Base-by-base conservation (phyloP, 1,139 yeast genomes). In the Pichia sp. region DNA sequence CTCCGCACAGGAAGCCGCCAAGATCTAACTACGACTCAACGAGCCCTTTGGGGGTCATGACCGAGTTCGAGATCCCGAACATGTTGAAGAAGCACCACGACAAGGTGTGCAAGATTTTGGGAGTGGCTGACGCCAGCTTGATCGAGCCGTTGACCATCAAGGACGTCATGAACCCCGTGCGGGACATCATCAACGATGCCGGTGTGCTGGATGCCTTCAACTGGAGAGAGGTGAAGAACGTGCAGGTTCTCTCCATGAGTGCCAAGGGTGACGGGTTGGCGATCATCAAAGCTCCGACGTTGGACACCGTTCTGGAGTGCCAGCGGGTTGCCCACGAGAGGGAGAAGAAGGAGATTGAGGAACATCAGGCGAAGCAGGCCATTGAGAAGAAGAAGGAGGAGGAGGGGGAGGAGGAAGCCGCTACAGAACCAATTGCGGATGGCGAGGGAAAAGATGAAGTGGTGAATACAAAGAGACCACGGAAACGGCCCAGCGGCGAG, bases 261-360 rank as follows among this genome's bases (percentile, higher is more conserved):
- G 85, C 96, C 1, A 86, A 82, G 58, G 98, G 98, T 51, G 93
- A 86, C 60, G 91, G 93, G 2, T 61, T 87, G 34, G 89, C 84
- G 0, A 56, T 86, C 6, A 74, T 85, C 34, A 69, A 74, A 7
- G 83, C 83, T 62, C 90, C 90, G 1, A 49, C 42, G 12, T 31
- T 30, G 30, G 59, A 55, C 46, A 47, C 40, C 4, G 39, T 56
- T 45, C 26, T 53, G 12, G 28, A 51, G 47, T 46, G 46, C 28
- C 59, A 56, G 48, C 45, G 48, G n/a, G 44, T 21, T 6, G 52
- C 53, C 13, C 44, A 55, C 34, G 55, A 55, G 30, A 40, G 47
- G 12, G 58, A 56, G 31, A 46, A 41, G 34, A 42, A 49, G 16
- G 48, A 44, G 23, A 37, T 48, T 37, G 46, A 40, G 2, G 41